These are phyloP conservation scores for Pochonia chlamydosporia DNA, from an alignment of 2,329 filamentous ascomycete species.

Conservation along the genomic window DNA sequence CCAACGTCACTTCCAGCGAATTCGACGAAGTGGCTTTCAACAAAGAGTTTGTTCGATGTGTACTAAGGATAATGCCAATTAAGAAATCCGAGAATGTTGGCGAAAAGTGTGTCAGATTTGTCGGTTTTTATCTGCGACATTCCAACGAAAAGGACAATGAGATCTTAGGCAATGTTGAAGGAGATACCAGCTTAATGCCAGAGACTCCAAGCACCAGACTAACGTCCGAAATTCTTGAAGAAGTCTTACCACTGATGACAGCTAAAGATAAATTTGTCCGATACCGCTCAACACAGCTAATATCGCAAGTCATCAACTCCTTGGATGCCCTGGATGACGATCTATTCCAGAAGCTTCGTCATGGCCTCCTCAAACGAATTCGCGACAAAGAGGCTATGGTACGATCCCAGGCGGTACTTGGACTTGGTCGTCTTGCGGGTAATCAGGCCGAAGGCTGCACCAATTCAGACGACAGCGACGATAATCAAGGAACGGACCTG, in stretches of 20 bases:
- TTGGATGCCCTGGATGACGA: constrained; percentile 90
- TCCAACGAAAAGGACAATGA: constrained; percentile 66
- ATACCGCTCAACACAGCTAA: constrained; percentile 82
- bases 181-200: constrained; percentile 63
- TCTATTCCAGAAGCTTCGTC: constrained; percentile 74
- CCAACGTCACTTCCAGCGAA: constrained; percentile 52
- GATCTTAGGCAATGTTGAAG: constrained; percentile 57
- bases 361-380: constrained; percentile 76
- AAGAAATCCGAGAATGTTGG: constrained; percentile 89
- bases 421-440: constrained; percentile 76
- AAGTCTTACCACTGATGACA: constrained; percentile 68
- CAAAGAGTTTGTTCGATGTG: constrained; percentile 74
- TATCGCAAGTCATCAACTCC: constrained; percentile 87
- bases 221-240: constrained; percentile 65
- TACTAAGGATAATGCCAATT: constrained; percentile 74
- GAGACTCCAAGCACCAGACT: constrained; percentile 83
- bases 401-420: constrained; percentile 84
- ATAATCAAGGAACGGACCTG: constrained; percentile 58
- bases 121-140: constrained; percentile 79
- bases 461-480: constrained; percentile 64
- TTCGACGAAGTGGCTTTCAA: constrained; percentile 87
- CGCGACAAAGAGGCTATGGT: constrained; percentile 93
- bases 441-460: constrained; percentile 67
- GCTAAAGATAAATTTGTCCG: constrained; percentile 91
- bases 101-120: constrained; percentile 78